phyloP scores from a whole-genome alignment of 2,329 filamentous ascomycete species.

The Amesomyces nigricolor region DNA sequence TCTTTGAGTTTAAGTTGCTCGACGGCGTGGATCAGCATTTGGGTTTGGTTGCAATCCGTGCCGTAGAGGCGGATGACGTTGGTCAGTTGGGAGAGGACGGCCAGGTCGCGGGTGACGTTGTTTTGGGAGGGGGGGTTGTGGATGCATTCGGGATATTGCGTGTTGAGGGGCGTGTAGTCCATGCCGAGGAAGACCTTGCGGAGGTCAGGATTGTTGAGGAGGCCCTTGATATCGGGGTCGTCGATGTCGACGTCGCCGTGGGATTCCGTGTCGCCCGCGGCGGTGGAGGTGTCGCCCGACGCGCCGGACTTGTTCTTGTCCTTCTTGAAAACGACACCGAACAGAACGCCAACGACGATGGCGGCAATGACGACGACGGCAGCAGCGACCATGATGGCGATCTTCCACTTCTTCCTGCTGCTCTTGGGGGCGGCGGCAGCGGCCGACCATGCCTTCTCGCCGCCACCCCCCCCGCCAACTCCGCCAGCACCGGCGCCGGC shows the following conservation, averaged over 20 bases:
- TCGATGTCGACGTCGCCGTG: constrained; percentile 70
- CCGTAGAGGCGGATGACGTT: constrained; percentile 86
- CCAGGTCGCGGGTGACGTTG: constrained; percentile 87
- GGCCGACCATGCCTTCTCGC: constrained; percentile 60
- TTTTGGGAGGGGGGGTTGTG: constrained; percentile 78
- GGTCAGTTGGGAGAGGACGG: constrained; percentile 83
- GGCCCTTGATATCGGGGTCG: constrained; percentile 70
- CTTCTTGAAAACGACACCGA: constrained; percentile 60
- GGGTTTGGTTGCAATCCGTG: constrained; percentile 94
- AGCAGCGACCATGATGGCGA: constrained; percentile 61
- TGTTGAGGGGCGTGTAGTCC: constrained; percentile 89
- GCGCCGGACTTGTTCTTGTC: constrained; percentile 31
- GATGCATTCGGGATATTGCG: constrained; percentile 82
- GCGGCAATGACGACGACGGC: constrained; percentile 61
- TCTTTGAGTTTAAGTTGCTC: constrained; percentile 64
- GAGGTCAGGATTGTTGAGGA: constrained; percentile 74
- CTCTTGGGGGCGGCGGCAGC: constrained; percentile 45
- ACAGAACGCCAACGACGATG: constrained; percentile 68
- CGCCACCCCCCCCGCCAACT: constrained; percentile 31
- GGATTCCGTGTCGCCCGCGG: constrained; percentile 51
- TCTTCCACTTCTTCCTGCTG: constrained; percentile 61
- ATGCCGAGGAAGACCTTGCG: constrained; percentile 94
- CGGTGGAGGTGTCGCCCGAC: constrained; percentile 39
- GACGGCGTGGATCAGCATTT: constrained; percentile 85
- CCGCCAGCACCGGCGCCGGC: constrained; percentile 11